Conservation (phyloP, 352 stramenopile species). For the Phytophthora syringae region DNA sequence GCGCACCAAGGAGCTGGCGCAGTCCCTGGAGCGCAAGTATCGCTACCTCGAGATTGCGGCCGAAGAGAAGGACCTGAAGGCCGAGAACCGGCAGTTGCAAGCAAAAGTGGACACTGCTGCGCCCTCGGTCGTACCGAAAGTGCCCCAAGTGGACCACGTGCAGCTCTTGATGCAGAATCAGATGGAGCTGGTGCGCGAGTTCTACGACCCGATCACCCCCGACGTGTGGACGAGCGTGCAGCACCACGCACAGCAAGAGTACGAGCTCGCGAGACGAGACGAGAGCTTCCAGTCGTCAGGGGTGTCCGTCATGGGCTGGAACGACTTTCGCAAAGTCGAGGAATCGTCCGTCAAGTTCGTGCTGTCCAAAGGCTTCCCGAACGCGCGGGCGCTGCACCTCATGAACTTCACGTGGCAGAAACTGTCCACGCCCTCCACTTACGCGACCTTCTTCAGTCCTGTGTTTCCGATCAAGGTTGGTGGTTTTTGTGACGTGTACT, state of each 20-base stretch:
- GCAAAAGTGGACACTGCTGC: constrained; percentile 15
- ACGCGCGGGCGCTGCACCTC: constrained; percentile 38
- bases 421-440: constrained; percentile 37
- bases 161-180: constrained; percentile 42
- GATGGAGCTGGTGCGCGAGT: constrained; percentile 51
- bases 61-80: constrained; percentile 40
- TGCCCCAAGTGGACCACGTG: constrained; percentile 25
- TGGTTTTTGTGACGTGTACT: neutral
- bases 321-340: constrained; percentile 52
- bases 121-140: constrained; percentile 6
- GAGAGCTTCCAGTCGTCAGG: constrained; percentile 40
- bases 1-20: constrained; percentile 41
- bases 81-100: constrained; percentile 44
- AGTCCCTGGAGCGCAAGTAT: constrained; percentile 48
- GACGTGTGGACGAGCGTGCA: constrained; percentile 24
- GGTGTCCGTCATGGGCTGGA: constrained; percentile 58
- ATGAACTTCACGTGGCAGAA: constrained; percentile 49
- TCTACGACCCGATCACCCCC: constrained; percentile 40
- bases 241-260: constrained; percentile 37
- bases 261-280: constrained; percentile 30
- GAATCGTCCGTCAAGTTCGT: constrained; percentile 48
- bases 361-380: constrained; percentile 53
- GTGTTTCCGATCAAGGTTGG: constrained; percentile 41
- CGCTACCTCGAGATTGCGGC: constrained; percentile 41
- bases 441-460: constrained; percentile 49